Conservation (phyloP, 192 early-diverging fungal genomes). For the Backusella tuberculispora region DNA sequence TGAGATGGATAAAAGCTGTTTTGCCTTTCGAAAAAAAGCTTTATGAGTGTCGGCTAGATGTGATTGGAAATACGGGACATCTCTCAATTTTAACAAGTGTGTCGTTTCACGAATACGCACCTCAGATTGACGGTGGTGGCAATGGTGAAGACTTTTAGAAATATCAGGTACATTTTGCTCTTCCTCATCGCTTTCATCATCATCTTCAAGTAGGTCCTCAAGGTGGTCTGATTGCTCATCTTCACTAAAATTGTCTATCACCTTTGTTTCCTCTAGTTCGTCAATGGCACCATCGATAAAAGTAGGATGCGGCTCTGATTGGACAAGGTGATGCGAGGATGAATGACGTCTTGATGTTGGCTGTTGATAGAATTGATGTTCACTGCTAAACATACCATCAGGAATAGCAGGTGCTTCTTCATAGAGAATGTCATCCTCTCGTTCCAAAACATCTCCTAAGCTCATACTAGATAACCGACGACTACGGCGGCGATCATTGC, state of each 20-base stretch:
- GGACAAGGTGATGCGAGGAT: constrained; percentile 13
- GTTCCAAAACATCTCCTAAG: constrained; percentile 16
- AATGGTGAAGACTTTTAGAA: background rate
- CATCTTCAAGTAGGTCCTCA: constrained; percentile 1
- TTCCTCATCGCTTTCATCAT: constrained; percentile 11
- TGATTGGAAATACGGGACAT: constrained; percentile 13
- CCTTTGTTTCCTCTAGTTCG: constrained; percentile 5
- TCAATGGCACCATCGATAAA: background rate
- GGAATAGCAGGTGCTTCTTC: constrained; percentile 10
- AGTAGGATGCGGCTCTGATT: constrained; percentile 28
- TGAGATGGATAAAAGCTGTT: background rate
- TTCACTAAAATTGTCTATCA: background rate
- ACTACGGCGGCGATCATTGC: background rate
- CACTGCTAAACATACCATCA: constrained; percentile 19
- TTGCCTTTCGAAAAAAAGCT: constrained; percentile 25
- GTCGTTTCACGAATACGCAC: background rate
- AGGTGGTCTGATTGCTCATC: background rate
- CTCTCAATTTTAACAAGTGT: constrained; percentile 10
- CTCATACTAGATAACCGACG: constrained; percentile 19
- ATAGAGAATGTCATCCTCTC: background rate
- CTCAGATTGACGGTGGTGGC: background rate
- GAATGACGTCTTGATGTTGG: background rate
- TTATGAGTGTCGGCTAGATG: constrained; percentile 9
- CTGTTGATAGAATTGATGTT: constrained; percentile 16
- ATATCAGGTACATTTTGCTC: background rate